Percentiles rank a stretch among this genome's conserved stretches.
These are phyloP conservation scores for Curvularia eragrostidis DNA, from an alignment of 2,329 filamentous ascomycete genomes.

Conservation along the genomic window DNA sequence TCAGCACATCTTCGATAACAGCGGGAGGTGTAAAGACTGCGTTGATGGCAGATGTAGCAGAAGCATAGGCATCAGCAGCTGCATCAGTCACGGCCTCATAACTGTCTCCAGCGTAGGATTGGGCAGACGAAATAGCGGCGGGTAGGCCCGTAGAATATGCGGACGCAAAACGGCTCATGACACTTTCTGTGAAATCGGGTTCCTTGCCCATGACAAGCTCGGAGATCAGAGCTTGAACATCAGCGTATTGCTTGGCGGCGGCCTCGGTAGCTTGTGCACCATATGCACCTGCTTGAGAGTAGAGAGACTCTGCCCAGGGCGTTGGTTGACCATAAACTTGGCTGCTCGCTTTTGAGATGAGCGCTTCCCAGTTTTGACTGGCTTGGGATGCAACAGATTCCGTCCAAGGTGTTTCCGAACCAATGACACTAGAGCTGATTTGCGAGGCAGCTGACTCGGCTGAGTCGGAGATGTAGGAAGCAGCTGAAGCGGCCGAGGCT, in stretches of 20 bases:
- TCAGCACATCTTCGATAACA: constrained; percentile 63
- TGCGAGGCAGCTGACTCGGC: constrained; percentile 54
- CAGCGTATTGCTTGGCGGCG: constrained; percentile 69
- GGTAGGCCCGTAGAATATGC: constrained; percentile 73
- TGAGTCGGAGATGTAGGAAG: constrained; percentile 45
- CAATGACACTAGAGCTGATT: constrained; percentile 55
- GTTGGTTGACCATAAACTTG: constrained; percentile 73
- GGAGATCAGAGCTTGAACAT: constrained; percentile 74
- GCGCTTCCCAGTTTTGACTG: constrained; percentile 68
- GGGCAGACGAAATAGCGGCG: constrained; percentile 61
- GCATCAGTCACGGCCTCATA: constrained; percentile 58
- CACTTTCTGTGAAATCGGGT: constrained; percentile 80
- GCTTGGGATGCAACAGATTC: constrained; percentile 63
- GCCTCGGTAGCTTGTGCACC: constrained; percentile 68
- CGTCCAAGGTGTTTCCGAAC: constrained; percentile 58
- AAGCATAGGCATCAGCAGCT: constrained; percentile 58
- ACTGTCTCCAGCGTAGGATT: constrained; percentile 59
- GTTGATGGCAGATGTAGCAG: constrained; percentile 55
- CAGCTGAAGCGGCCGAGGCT: constrained; percentile 51
- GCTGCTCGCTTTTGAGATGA: constrained; percentile 70
- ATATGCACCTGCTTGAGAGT: constrained; percentile 63
- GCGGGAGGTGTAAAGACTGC: constrained; percentile 64
- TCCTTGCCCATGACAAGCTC: constrained; percentile 81
- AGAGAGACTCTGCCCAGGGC: constrained; percentile 55
- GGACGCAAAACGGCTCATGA: constrained; percentile 72